Evolutionary conservation across 441 rosid species (phyloP), one percentile per base, ranked within the genome.

Genomic region (Euphorbia corollata): DNA sequence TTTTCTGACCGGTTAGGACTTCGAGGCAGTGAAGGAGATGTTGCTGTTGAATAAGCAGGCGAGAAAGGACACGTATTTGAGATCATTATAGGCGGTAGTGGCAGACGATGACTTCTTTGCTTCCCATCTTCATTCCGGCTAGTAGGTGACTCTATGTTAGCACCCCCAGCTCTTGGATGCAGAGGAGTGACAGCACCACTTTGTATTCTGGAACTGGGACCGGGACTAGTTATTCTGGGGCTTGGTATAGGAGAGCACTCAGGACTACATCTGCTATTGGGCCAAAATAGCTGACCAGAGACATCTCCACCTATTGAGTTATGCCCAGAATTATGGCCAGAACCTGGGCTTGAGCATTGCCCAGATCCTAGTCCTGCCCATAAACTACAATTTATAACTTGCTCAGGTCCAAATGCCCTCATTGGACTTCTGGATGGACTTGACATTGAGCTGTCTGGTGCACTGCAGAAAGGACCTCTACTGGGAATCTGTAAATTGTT

Each of bases 341-440:
- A 95, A 69, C 93, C 92, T 32, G 98, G 96, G 84, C 99, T 94
- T 16, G 99, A 95, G 81, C 99, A 90, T 8, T 87, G 99, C 63
- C 99, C 98, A 62, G 81, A 78, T n/a, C 81, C 67, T 41, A 68
- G 68, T 22, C 81, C 81, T n/a, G 71, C 54, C 73, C 73, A 85
- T 16, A 84, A 78, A 65, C 86, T 85, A 68, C 83, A 77, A 78
- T 86, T 87, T 60, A 85, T 64, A 71, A 78, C 79, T 70, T 84
- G 95, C 65, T 89, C 96, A 6, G 78, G 63, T 56, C 88, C 80
- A 75, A 80, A 86, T 5, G 83, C 85, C 73, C 95, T 85, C 77
- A 87, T 75, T 58, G 99, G 98, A 77, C 99, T 95, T 82, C 97
- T 86, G 13, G 97, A 90, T 76, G 99, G 99, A 84, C 99, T 95